Evolutionary conservation across 2,329 filamentous ascomycete species (phyloP), one percentile per base, ranked within the genome.

Genomic region (Cladobotryum protrusum): DNA sequence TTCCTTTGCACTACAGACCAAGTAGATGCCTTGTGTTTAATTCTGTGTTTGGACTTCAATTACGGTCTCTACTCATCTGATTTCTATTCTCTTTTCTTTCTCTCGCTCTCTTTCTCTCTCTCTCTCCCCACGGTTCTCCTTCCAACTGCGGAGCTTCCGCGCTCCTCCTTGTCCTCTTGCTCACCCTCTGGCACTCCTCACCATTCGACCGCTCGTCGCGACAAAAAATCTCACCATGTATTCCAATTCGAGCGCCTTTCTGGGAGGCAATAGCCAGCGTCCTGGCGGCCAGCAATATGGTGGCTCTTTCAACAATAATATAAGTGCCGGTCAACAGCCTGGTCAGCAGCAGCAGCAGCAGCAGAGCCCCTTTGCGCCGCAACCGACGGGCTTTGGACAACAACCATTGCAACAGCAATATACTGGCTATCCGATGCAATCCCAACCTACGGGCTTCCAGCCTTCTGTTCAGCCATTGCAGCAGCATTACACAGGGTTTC

Each of bases 161-260:
- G 59, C 58, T 61, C 58, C 57, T 54, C 53, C 48, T 44, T 29
- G 44, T 36, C 43, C 43, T 53, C 41, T 33, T 32, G 39, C 54
- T 54, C 37, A 34, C 4, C 24, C 24, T 29, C 24, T 29, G 24
- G 24, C 24, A 8, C 24, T 4, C 24, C 24, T 29, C 24, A 29
- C 6, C 24, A 4, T 9, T 29, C 24, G 24, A 29, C 6, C 11
- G 24, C 24, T 29, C 24, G 24, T 29, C 24, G 24, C 24, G 24
- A 29, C 24, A 29, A 29, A 29, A 29, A 29, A 4, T 45, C 24
- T 42, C 57, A 55, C 63, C 71, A 96, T 96, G 92, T 97, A 89
- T 74, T 93, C 89, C 58, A 89, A 86, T 67, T 87, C 89, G 58
- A 95, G 87, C 75, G 85, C 87, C 57, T 96, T 85, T 70, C 73